Evolutionary conservation across 2,329 filamentous ascomycete genomes (phyloP).

Genomic region (Conoideocrella luteorostrata): DNA sequence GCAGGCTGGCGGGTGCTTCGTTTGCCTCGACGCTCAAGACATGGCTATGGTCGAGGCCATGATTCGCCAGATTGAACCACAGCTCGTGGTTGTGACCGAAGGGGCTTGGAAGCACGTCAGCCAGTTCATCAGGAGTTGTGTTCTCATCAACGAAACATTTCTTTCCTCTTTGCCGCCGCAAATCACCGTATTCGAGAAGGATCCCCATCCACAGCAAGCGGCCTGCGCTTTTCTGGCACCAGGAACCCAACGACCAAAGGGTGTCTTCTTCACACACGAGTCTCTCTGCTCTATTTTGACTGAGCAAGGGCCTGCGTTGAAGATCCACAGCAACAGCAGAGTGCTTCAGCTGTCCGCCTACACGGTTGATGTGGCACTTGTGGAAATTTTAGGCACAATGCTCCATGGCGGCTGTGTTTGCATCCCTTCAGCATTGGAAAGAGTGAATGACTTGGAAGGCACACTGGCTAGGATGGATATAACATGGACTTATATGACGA

Average conservation of each 20-base stretch:
- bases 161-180: slow-evolving; percentile 29
- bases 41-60: slow-evolving; percentile 34
- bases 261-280: slow-evolving; percentile 55
- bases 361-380: slow-evolving; percentile 45
- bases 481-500: slow-evolving; percentile 50
- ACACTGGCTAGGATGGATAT: slow-evolving; percentile 44
- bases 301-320: slow-evolving; percentile 43
- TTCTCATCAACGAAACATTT: slow-evolving; percentile 36
- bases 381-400: slow-evolving; percentile 46
- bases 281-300: slow-evolving; percentile 49
- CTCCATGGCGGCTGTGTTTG: slow-evolving; percentile 54
- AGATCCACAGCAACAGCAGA: slow-evolving; percentile 44
- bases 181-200: slow-evolving; percentile 21
- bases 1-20: slow-evolving; percentile 49
- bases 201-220: slow-evolving; percentile 36
- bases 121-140: slow-evolving; percentile 32
- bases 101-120: slow-evolving; percentile 32
- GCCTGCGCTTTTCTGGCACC: slow-evolving; percentile 59
- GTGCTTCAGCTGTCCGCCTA: slow-evolving; percentile 50
- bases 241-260: slow-evolving; percentile 43
- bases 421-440: slow-evolving; percentile 44
- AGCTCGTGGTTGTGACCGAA: slow-evolving; percentile 39
- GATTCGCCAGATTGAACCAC: slow-evolving; percentile 36
- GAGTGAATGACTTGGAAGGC: slow-evolving; percentile 41
- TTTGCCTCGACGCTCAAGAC: slow-evolving; percentile 42